Evolutionary conservation across 2,329 filamentous ascomycete genomes (phyloP), one percentile per base, ranked within the genome.

Genomic region (Sporothrix dimorphospora): DNA sequence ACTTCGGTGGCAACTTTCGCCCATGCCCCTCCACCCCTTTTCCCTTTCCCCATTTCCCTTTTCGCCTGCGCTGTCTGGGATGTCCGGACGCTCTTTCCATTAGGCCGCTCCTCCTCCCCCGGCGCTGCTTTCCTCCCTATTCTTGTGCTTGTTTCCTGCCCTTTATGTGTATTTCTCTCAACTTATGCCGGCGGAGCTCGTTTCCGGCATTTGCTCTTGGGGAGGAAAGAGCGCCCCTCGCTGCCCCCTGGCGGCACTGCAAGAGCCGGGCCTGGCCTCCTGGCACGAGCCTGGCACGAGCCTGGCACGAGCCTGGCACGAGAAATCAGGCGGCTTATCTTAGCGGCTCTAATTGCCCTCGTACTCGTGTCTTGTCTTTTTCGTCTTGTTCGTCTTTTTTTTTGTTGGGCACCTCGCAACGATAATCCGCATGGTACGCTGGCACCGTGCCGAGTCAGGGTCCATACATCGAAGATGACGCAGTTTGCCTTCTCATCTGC

Each of bases 181-280:
- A 14, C 9, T 24, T 42, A 19, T 59, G 67, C 66, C 34, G 66
- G 66, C 66, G 49, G 66, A 53, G 24, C 67, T 19, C 51, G 47
- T 59, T 57, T 59, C 38, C 67, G 49, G 38, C 38, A 57, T 30
- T 55, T n/a, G 11, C 6, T 40, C 45, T 42, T 14, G 16, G 49
- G 27, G 21, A 59, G 65, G 65, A 53, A 53, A 49, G 11, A 14
- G 45, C 45, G 40, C 19, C 21, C 11, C 19, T 14, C 11, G 8
- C 9, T 19, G 11, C 47, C 19, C 59, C 40, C 4, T 38, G 47
- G 11, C 47, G 47, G 30, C 65, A 68, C 47, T 55, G 24, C 63
- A 38, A 53, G 47, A 53, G 65, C 47, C 47, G 65, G 45, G 42
- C 63, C 63, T 67, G 45, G 65, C 38, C 19, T n/a, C 40, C 61